A percentile compares a stretch with the other conserved stretches of the same genome.
phyloP scores from a whole-genome alignment of 257 asterid species.

The Solanum paucissectum region DNA sequence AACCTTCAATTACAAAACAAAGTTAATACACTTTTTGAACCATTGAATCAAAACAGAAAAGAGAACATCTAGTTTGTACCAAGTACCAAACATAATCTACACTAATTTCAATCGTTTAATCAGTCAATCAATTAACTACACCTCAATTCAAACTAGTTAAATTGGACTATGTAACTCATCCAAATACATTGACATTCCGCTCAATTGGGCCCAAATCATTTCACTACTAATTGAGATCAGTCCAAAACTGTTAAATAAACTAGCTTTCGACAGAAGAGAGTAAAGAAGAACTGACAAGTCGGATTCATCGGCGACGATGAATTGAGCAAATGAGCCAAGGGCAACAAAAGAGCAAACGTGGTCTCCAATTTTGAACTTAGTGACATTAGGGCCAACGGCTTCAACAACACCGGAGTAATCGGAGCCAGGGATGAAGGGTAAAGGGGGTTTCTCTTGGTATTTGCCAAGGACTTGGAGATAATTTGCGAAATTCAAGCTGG shows the following conservation, averaged over 20 bases:
- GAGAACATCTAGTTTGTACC: background rate
- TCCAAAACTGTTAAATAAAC: background rate
- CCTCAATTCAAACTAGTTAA: background rate
- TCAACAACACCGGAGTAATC: conserved; percentile 87
- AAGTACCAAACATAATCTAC: background rate
- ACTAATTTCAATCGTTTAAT: background rate
- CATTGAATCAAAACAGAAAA: background rate
- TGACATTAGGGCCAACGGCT: conserved; percentile 51
- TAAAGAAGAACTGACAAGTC: conserved; percentile 35
- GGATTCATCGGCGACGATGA: conserved; percentile 67
- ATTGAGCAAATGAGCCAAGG: conserved; percentile 80
- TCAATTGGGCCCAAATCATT: background rate
- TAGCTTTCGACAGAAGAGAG: background rate
- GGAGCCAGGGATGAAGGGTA: conserved; percentile 88
- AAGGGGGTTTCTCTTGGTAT: conserved; percentile 78
- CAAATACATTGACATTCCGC: background rate
- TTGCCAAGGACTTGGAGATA: conserved; percentile 79
- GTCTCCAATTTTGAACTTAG: conserved; percentile 75
- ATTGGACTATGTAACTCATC: background rate
- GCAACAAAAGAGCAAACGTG: conserved; percentile 62
- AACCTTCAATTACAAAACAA: conserved; percentile 30
- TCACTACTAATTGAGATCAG: background rate
- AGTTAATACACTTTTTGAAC: background rate
- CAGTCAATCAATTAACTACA: background rate
- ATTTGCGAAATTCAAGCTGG: conserved; percentile 90